Percentiles rank a stretch among this genome's conserved stretches.
Evolutionary conservation across 2,329 filamentous ascomycete genomes (phyloP).

Genomic region (Beauveria pseudobassiana): DNA sequence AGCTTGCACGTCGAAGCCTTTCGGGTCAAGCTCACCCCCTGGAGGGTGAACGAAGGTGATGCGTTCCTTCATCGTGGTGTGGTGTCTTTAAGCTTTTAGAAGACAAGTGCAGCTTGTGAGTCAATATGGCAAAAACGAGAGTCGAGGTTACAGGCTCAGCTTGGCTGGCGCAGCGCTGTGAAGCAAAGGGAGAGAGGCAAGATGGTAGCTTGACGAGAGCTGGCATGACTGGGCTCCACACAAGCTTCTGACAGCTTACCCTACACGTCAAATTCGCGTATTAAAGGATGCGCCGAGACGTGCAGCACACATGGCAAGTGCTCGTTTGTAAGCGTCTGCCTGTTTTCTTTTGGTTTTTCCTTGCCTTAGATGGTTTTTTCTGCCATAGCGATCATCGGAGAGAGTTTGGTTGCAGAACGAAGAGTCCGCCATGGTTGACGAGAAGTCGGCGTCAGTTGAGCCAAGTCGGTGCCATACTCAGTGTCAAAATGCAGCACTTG

Average conservation of each 20-base stretch:
- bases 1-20: constrained; percentile 50
- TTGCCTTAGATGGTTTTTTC: too few species aligned
- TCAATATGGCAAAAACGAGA: background rate
- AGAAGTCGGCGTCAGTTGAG: too few species aligned
- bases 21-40: constrained; percentile 57
- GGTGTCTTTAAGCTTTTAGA: background rate
- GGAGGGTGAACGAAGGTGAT: constrained; percentile 69
- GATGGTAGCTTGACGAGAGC: background rate
- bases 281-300: background rate
- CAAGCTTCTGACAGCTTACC: background rate
- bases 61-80: constrained; percentile 58
- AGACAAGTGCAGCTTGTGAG: background rate
- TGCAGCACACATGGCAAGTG: too few species aligned
- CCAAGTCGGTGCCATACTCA: too few species aligned
- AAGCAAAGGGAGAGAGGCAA: background rate
- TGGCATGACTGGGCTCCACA: constrained; percentile 1
- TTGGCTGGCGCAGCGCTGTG: background rate
- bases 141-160: background rate
- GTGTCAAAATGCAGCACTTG: too few species aligned
- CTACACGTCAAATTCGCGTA: background rate
- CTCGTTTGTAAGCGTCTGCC: too few species aligned
- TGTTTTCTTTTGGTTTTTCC: too few species aligned
- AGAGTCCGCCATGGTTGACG: too few species aligned
- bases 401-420: too few species aligned
- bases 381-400: too few species aligned